These are phyloP conservation scores for Kuraishia hungarica DNA, from an alignment of 805 yeast species.

Conservation along the genomic window DNA sequence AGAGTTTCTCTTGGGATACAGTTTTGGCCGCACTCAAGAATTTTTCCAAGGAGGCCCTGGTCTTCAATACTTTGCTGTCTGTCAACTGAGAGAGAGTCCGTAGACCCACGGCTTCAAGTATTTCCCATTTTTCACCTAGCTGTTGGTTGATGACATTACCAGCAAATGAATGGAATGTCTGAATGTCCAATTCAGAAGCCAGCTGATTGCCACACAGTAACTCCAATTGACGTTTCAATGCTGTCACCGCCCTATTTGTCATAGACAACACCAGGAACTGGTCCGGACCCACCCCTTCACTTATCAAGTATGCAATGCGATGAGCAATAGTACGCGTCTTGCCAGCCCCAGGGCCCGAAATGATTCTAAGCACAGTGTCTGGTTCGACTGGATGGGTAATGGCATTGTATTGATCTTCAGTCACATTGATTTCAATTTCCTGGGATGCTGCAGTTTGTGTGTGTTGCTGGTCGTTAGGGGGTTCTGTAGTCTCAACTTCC, in stretches of 20 bases:
- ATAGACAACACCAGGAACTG: constrained; percentile 56
- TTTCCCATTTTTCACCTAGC: constrained; percentile 19
- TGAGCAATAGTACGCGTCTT: constrained; percentile 53
- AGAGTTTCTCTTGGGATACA: not conserved
- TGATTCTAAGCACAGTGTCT: constrained; percentile 36
- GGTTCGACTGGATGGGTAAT: constrained; percentile 31
- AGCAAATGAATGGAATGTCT: constrained; percentile 62
- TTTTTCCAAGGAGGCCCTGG: not conserved
- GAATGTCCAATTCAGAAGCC: constrained; percentile 28
- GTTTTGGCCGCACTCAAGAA: not conserved
- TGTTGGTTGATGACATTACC: constrained; percentile 35
- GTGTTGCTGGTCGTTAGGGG: not conserved
- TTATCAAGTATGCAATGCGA: constrained; percentile 40
- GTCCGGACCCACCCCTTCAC: constrained; percentile 31
- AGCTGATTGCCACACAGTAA: constrained; percentile 24
- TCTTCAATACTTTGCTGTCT: not conserved
- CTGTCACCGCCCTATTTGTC: constrained; percentile 62
- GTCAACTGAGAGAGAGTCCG: constrained; percentile 13
- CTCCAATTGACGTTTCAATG: constrained; percentile 23
- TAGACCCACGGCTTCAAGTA: constrained; percentile 54
- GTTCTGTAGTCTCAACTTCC: not conserved
- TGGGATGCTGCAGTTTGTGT: not conserved
- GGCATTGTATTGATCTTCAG: constrained; percentile 37
- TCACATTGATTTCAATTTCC: constrained; percentile 19
- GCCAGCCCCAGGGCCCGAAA: constrained; percentile 74